Evolutionary conservation across 2,329 filamentous ascomycete species (phyloP), one percentile per base, ranked within the genome.

Genomic region (Hypoxylon sp.): DNA sequence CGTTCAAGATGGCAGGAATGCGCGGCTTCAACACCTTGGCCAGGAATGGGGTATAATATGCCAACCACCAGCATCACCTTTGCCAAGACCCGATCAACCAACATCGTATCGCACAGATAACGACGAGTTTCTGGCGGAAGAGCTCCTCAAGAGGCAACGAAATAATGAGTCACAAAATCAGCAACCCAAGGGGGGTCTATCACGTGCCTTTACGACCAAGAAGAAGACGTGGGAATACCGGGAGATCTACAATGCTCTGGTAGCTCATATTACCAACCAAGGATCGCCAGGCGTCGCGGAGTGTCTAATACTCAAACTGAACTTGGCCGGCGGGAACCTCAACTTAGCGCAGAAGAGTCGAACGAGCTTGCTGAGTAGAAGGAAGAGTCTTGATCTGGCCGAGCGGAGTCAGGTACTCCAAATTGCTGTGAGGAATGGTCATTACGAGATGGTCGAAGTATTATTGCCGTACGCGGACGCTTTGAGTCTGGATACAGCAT

Each of bases 241-340:
- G 31, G 76, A 83, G 55, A 74, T 83, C 13, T 77, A 82, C 38
- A 75, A 78, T 37, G 75, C 76, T 9, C 70, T 84, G 42, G 69
- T 76, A 35, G 68, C 70, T 30, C 79, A 81, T 61, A 72, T 84
- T 47, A 67, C 71, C 25, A 78, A 75, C 35, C 68, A 67, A 11
- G 80, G 80, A 8, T 75, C 78, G 0, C 74, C 81, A 0, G 81
- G 77, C 6, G 76, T 84, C 3, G 81, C 79, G n/a, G 78, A 83
- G 61, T 78, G 78, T 0, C 71, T 84, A 16, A 75, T 84, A 20
- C 69, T 67, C 3, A 80, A 78, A 64, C 67, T 84, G 23, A 70
- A 73, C 25, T 66, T 71, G 1, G 75, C 72, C 1, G 81, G 81
- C 9, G 76, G 80, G 3, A 77, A 82, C 41, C 63, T 83, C 9